Conservation (phyloP, 1,139 yeast species). For the Arxiozyma heterogenica region DNA sequence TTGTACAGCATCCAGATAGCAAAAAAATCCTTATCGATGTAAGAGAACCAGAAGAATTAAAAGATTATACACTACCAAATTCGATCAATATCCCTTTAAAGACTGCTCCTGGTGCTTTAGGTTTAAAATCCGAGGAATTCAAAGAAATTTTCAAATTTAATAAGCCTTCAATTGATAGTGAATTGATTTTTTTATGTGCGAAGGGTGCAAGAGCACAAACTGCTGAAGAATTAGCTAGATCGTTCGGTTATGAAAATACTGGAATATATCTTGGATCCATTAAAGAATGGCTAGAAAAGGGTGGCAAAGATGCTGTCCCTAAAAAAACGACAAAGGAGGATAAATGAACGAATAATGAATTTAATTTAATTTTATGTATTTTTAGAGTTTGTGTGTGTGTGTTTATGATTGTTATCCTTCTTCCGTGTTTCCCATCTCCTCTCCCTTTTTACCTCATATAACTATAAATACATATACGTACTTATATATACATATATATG, state of each 20-base stretch:
- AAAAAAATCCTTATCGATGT: slow-evolving; percentile 68
- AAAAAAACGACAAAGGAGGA: slow-evolving; percentile 2
- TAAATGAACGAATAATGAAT: background rate
- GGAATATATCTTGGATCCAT: slow-evolving; percentile 78
- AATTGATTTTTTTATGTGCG: slow-evolving; percentile 81
- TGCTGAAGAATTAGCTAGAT: slow-evolving; percentile 84
- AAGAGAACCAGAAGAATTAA: slow-evolving; percentile 77
- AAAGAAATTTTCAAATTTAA: slow-evolving; percentile 68
- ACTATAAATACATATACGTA: background rate
- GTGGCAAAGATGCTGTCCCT: slow-evolving; percentile 22
- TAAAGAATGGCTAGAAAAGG: slow-evolving; percentile 67
- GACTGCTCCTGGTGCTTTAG: slow-evolving; percentile 89
- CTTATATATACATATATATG: background rate
- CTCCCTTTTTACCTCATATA: no score
- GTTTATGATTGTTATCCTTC: background rate
- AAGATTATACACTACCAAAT: slow-evolving; percentile 64
- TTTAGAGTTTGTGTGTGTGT: background rate
- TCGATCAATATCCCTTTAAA: slow-evolving; percentile 85
- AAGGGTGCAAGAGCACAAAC: slow-evolving; percentile 89
- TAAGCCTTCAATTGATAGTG: slow-evolving; percentile 67
- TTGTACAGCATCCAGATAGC: slow-evolving; percentile 37
- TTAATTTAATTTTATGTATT: no score
- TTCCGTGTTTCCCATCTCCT: background rate
- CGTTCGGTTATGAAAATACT: slow-evolving; percentile 75
- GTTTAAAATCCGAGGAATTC: slow-evolving; percentile 69